Percentiles rank a stretch among this genome's conserved stretches.
Conservation (phyloP, 148 eudicot species). For the Bassia scoparia region DNA sequence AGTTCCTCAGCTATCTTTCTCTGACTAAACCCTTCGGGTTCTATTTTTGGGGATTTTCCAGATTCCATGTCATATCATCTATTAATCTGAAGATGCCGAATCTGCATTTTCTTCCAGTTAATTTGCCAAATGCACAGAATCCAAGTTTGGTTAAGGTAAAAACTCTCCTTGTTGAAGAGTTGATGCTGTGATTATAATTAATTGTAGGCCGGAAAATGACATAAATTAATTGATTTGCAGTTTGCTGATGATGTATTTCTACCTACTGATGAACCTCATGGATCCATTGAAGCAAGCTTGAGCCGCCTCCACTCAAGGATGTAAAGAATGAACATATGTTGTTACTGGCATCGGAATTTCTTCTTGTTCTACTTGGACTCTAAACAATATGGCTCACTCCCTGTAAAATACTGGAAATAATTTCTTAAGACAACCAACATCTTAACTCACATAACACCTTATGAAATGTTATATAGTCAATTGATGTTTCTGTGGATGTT, state of each 20-base stretch:
- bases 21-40: neutral
- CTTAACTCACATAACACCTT: too few species aligned
- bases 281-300: slow-evolving; percentile 82
- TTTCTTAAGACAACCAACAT: too few species aligned
- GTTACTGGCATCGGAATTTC: too few species aligned
- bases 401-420: too few species aligned
- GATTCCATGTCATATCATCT: slow-evolving; percentile 69
- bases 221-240: slow-evolving; percentile 37
- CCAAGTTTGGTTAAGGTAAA: slow-evolving; percentile 84
- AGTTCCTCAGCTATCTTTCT: neutral
- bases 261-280: slow-evolving; percentile 93
- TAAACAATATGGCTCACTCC: too few species aligned
- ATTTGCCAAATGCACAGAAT: slow-evolving; percentile 64
- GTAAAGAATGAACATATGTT: slow-evolving; percentile 18
- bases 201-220: neutral
- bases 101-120: slow-evolving; percentile 87
- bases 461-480: too few species aligned
- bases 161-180: neutral
- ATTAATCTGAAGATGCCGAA: slow-evolving; percentile 87
- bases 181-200: neutral
- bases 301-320: slow-evolving; percentile 65
- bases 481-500: too few species aligned
- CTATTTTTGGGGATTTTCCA: slow-evolving; percentile 37
- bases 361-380: too few species aligned
- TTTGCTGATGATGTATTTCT: slow-evolving; percentile 80